Base-by-base conservation (phyloP, 179 eudicot species). In the Gypsophila paniculata region DNA sequence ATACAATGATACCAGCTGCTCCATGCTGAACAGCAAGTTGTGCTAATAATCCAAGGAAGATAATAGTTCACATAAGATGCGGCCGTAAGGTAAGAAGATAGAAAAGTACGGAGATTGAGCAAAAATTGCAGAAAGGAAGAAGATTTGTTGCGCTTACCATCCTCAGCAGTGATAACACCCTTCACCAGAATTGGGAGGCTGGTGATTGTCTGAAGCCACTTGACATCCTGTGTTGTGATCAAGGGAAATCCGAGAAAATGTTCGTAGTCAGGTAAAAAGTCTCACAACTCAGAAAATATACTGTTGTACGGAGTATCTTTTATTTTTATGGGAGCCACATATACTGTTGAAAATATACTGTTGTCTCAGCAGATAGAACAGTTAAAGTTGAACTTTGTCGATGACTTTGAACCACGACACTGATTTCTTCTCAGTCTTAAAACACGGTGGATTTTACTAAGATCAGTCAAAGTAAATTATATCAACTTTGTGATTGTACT, bases 131-230 rank as follows among this genome's bases (percentile, higher is more conserved):
- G 46, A 42, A 12, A 18, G 22, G 52, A 38, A 64, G 21, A 48
- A 63, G 49, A 53, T 34, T 29, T 19, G 23, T n/a, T 46, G 18
- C 62, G 54, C 67, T 63, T 87, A 91, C 99, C 94, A 77, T 94
- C 99, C 82, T 91, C 99, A 54, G 92, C 96, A 13, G 96, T 94
- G 73, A 94, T 26, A 6, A 94, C 94, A 81, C 99, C 99, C 94
- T 94, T 94, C 51, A 94, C 87, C 25, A 94, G 85, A 73, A 94
- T 94, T 19, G 97, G 99, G 58, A 94, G 85, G 72, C 78, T 72
- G 72, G 97, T 94, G 71, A 94, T 90, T 54, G 96, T 87, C 74
- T 94, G 89, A 68, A 94, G 99, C 97, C 99, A 94, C 82, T 90
- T 86, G 68, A 94, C 84, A 75, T 94, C 99, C 99, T 93, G 77